Evolutionary conservation across 208 protist species (phyloP).

Genomic region (Acanthamoeba healyi): DNA sequence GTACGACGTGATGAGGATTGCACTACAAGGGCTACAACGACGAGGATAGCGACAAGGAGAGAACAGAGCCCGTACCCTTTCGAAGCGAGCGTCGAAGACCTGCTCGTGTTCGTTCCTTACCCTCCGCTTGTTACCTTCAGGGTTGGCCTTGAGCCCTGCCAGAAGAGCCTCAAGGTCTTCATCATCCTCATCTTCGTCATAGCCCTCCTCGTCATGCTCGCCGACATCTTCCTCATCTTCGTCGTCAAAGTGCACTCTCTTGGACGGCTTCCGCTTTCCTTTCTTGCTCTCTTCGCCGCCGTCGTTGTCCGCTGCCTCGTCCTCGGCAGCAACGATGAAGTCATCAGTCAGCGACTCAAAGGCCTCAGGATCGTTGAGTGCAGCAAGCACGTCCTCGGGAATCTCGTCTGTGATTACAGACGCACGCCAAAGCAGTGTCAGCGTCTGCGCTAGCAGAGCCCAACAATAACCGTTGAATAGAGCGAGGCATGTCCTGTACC

Average conservation of each 20-base stretch:
- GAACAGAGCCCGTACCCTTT: slow-evolving; percentile 28
- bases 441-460: no score
- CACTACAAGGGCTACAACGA: no score
- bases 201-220: not conserved
- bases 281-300: not conserved
- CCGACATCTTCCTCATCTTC: slow-evolving; percentile 17
- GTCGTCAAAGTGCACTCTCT: not conserved
- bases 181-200: slow-evolving; percentile 6
- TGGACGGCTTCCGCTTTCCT: not conserved
- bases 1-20: not conserved
- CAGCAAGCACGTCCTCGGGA: slow-evolving; percentile 25
- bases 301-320: not conserved
- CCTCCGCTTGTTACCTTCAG: not conserved
- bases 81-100: slow-evolving; percentile 65
- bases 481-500: not conserved
- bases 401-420: not conserved
- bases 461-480: no score
- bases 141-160: slow-evolving; percentile 28
- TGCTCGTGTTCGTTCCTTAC: slow-evolving; percentile 30
- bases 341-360: slow-evolving; percentile 62
- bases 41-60: not conserved
- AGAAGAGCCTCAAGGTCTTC: slow-evolving; percentile 42
- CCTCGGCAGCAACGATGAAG: slow-evolving; percentile 37
- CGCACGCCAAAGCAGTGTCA: no score
- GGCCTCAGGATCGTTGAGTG: slow-evolving; percentile 53